These are phyloP conservation scores for Corynascus novoguineensis DNA, from an alignment of 495 filamentous ascomycete species.

Conservation along the genomic window DNA sequence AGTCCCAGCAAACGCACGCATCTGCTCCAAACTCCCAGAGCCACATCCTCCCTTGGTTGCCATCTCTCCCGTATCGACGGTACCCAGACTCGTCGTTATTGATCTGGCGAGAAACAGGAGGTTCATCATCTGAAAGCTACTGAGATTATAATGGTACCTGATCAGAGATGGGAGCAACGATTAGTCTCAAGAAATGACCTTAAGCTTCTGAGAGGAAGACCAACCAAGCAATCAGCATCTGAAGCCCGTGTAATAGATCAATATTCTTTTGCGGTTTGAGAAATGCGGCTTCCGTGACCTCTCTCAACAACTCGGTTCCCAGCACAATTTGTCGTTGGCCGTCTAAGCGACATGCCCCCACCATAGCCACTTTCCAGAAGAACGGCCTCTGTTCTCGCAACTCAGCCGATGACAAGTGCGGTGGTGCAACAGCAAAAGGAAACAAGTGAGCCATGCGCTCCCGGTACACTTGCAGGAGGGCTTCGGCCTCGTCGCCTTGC, in stretches of 20 bases:
- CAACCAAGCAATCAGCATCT: constrained; percentile 28
- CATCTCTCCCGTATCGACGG: constrained; percentile 5
- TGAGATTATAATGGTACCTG: constrained; percentile 29
- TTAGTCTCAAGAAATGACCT: neutral
- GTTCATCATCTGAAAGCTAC: constrained; percentile 29
- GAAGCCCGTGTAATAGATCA: constrained; percentile 29
- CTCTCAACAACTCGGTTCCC: constrained; percentile 25
- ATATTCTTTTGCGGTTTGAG: constrained; percentile 17
- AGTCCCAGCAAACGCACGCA: constrained; percentile 29
- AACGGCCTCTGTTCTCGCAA: constrained; percentile 24
- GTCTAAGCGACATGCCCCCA: constrained; percentile 26
- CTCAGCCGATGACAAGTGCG: constrained; percentile 19
- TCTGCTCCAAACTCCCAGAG: constrained; percentile 22
- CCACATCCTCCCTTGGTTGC: constrained; percentile 3
- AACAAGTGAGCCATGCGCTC: constrained; percentile 17
- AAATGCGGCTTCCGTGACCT: constrained; percentile 23
- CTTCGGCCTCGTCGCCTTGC: constrained; percentile 23
- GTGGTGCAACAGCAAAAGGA: constrained; percentile 27
- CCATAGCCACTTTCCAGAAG: constrained; percentile 33
- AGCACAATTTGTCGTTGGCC: constrained; percentile 24
- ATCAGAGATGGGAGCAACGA: neutral
- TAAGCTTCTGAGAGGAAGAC: neutral
- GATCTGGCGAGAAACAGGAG: constrained; percentile 28
- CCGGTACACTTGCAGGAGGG: constrained; percentile 18
- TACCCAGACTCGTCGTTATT: constrained; percentile 18